Conservation (phyloP, 148 eudicot genomes). For the Fallopia convolvulus region DNA sequence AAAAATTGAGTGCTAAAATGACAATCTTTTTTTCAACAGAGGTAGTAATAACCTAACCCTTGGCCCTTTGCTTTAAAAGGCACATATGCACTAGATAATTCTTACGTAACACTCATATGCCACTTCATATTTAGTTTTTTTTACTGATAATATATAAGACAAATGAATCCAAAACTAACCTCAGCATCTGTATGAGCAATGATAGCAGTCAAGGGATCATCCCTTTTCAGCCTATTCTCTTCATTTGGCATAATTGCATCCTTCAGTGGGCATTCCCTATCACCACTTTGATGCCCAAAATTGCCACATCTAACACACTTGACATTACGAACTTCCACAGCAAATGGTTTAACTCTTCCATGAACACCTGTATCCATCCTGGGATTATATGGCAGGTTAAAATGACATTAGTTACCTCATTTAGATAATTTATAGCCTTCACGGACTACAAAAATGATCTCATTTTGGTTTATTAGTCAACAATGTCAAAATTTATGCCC, state of each 20-base stretch:
- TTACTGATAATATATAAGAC: neutral
- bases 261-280: conserved; percentile 93
- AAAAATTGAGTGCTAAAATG: too few species aligned
- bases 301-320: conserved; percentile 93
- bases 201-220: conserved; percentile 92
- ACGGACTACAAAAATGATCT: neutral
- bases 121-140: neutral
- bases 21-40: too few species aligned
- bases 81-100: neutral
- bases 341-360: conserved; percentile 87
- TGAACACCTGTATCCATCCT: conserved; percentile 91
- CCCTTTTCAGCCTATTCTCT: conserved; percentile 86
- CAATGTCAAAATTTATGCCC: neutral
- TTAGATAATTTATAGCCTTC: neutral
- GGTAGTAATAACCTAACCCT: neutral
- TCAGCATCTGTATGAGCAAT: conserved; percentile 76
- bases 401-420: neutral
- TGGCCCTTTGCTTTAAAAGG: neutral
- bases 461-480: neutral
- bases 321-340: conserved; percentile 88
- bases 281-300: conserved; percentile 97
- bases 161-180: conserved; percentile 30
- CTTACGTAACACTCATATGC: neutral
- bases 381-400: conserved; percentile 14
- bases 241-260: conserved; percentile 97